These are phyloP conservation scores for Marchantia paleacea DNA, from an alignment of 225 moss, liverwort and hornwort genomes.

Conservation along the genomic window DNA sequence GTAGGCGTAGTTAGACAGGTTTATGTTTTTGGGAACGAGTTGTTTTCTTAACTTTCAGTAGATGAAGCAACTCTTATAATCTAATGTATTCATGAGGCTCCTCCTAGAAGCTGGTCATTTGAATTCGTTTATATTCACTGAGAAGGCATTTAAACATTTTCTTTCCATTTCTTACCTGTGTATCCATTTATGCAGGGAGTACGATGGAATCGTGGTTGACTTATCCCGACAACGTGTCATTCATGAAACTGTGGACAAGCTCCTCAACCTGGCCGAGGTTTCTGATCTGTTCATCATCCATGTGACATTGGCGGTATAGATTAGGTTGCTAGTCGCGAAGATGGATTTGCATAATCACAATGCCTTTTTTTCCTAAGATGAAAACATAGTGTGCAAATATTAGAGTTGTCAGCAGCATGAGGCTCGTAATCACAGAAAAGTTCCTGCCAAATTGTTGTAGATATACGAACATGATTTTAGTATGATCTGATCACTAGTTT, in stretches of 20 bases:
- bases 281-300: background rate
- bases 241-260: constrained; percentile 65
- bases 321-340: background rate
- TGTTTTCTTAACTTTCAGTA: too few species aligned
- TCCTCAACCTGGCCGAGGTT: constrained; percentile 80
- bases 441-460: too few species aligned
- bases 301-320: background rate
- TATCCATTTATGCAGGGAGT: constrained; percentile 56
- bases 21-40: too few species aligned
- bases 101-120: too few species aligned
- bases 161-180: background rate
- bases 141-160: too few species aligned
- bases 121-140: too few species aligned
- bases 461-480: too few species aligned
- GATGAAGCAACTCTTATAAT: too few species aligned
- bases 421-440: too few species aligned
- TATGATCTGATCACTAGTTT: too few species aligned
- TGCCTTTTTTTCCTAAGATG: background rate
- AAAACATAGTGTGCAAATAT: background rate
- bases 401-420: background rate
- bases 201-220: constrained; percentile 82
- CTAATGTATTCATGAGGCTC: too few species aligned
- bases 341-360: background rate
- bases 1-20: too few species aligned
- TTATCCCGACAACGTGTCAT: constrained; percentile 88